Conservation (phyloP, 257 asterid species). For the Forsythia viridissima region DNA sequence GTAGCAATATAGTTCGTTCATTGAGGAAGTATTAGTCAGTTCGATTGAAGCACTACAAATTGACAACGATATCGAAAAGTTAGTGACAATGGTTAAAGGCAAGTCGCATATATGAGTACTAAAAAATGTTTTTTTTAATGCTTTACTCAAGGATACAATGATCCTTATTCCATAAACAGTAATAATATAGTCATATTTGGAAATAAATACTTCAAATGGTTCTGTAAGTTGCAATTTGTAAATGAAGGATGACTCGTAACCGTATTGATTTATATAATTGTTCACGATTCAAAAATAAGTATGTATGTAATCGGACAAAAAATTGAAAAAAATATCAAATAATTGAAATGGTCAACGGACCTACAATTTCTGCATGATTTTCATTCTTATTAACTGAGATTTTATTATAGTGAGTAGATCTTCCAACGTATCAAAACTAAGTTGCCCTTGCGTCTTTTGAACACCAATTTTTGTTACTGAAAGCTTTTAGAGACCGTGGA, state of each 20-base stretch:
- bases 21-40: constrained; percentile 7
- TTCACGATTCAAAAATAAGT: no score
- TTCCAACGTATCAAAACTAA: neutral
- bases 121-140: neutral
- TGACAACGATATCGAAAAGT: constrained; percentile 2
- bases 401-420: neutral
- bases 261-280: no score
- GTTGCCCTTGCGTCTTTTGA: neutral
- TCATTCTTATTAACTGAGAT: neutral
- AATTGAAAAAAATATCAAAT: no score
- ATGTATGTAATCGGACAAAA: no score
- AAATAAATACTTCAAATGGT: neutral
- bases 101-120: constrained; percentile 5
- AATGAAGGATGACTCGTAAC: neutral
- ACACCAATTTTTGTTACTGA: neutral
- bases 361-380: neutral
- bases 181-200: neutral
- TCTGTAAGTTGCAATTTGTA: neutral
- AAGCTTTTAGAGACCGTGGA: neutral
- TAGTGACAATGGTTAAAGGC: constrained; percentile 28
- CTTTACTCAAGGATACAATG: neutral
- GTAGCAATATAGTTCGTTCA: constrained; percentile 18
- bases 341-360: no score
- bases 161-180: neutral
- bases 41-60: constrained; percentile 2